A percentile compares a stretch with the other conserved stretches of the same genome.
These are phyloP conservation scores for Trichoderma asperellum DNA, from an alignment of 2,329 filamentous ascomycete species.

Conservation along the genomic window DNA sequence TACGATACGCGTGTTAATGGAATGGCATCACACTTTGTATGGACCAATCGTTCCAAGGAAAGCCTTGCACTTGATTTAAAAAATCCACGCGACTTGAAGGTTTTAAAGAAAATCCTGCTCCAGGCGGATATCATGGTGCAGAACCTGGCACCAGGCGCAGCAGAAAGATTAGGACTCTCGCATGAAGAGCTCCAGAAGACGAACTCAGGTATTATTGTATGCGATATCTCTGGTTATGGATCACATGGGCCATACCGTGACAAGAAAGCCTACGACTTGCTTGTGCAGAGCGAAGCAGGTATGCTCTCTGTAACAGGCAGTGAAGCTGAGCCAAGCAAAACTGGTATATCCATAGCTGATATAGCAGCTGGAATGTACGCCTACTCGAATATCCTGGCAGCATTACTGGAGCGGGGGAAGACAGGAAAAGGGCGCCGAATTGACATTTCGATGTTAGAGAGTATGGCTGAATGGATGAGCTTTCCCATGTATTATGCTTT, in stretches of 20 bases:
- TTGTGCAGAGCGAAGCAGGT: conserved; percentile 59
- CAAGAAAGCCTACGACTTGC: conserved; percentile 60
- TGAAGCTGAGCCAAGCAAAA: conserved; percentile 50
- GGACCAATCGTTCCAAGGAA: conserved; percentile 59
- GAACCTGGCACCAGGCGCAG: conserved; percentile 57
- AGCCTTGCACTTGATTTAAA: conserved; percentile 57
- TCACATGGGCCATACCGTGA: conserved; percentile 54
- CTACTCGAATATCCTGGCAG: conserved; percentile 55
- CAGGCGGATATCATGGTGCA: conserved; percentile 57
- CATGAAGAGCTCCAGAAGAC: conserved; percentile 47
- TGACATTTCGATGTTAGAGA: conserved; percentile 62
- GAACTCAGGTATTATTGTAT: conserved; percentile 54
- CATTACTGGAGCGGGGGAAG: conserved; percentile 52
- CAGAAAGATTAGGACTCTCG: conserved; percentile 52
- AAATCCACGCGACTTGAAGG: conserved; percentile 45
- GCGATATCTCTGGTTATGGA: conserved; percentile 59
- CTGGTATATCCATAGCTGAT: conserved; percentile 59
- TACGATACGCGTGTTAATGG: conserved; percentile 56
- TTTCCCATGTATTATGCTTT: conserved; percentile 60
- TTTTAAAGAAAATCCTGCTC: conserved; percentile 49
- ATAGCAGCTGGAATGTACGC: conserved; percentile 59
- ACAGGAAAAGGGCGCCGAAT: conserved; percentile 54
- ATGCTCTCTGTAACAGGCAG: conserved; percentile 56
- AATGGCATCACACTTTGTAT: conserved; percentile 58
- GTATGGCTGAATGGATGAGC: conserved; percentile 63